Percentiles rank a stretch among this genome's conserved stretches.
Evolutionary conservation across 2,329 filamentous ascomycete species (phyloP).

Genomic region (Phoma sp.): DNA sequence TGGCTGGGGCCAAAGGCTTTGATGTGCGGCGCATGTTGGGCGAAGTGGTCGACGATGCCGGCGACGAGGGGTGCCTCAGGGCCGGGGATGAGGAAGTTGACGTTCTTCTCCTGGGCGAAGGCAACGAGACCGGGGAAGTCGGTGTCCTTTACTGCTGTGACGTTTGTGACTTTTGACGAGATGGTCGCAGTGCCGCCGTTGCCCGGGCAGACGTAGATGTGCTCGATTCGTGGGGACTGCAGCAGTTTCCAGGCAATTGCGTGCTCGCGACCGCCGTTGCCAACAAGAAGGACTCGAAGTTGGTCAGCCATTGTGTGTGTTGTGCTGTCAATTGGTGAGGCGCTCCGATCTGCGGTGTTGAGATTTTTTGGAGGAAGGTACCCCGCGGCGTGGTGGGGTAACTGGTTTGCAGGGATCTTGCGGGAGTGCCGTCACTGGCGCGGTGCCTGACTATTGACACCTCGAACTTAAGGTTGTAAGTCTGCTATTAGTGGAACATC

Average conservation of each 20-base stretch:
- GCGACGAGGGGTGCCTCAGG: constrained; percentile 94
- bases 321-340: constrained; percentile 1
- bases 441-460: background rate
- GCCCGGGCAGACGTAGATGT: constrained; percentile 74
- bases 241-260: constrained; percentile 92
- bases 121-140: constrained; percentile 80
- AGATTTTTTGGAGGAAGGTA: constrained; percentile 23
- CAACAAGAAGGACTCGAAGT: constrained; percentile 75
- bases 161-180: constrained; percentile 67
- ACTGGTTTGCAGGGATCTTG: constrained; percentile 4
- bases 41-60: constrained; percentile 86
- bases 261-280: constrained; percentile 94
- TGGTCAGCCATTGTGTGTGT: constrained; percentile 33
- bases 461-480: background rate
- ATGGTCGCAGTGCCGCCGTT: constrained; percentile 78
- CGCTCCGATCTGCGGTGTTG: constrained; percentile 13
- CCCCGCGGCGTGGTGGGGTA: constrained; percentile 10
- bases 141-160: constrained; percentile 71
- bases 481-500: no score
- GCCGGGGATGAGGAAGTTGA: constrained; percentile 88
- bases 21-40: constrained; percentile 63
- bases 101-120: constrained; percentile 73
- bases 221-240: constrained; percentile 79
- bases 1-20: constrained; percentile 85
- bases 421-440: constrained; percentile 11